A percentile compares a stretch with the other conserved stretches of the same genome.
phyloP scores from a whole-genome alignment of 148 eudicot species.

The Silene latifolia region DNA sequence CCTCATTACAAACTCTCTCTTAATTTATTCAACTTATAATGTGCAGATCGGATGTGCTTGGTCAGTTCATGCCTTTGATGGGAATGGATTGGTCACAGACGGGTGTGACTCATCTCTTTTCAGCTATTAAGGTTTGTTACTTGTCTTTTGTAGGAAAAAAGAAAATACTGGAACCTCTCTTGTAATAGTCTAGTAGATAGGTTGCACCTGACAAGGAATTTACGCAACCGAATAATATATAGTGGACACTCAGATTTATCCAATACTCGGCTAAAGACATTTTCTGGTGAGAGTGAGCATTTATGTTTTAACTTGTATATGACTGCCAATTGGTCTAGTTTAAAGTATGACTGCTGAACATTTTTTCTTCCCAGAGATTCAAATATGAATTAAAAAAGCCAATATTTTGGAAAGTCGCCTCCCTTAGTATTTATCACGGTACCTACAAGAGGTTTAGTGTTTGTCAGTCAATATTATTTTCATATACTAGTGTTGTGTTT shows the following conservation, averaged over 20 bases:
- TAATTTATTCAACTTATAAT: constrained; percentile 7
- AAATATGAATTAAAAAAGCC: neutral
- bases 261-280: neutral
- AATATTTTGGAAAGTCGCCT: neutral
- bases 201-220: neutral
- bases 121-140: constrained; percentile 82
- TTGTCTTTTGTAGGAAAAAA: neutral
- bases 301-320: neutral
- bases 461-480: neutral
- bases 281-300: neutral
- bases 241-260: neutral
- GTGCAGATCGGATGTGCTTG: constrained; percentile 91
- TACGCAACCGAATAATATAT: neutral
- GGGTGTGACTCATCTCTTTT: constrained; percentile 93
- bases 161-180: neutral
- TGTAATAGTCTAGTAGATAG: neutral
- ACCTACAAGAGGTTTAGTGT: neutral
- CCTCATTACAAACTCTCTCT: constrained; percentile 2
- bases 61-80: constrained; percentile 97
- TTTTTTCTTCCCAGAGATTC: neutral
- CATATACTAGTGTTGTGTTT: neutral
- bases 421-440: neutral
- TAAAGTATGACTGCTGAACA: neutral
- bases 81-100: constrained; percentile 97
- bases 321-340: neutral